phyloP scores from a whole-genome alignment of 352 stramenopile species.

The Lagenidium giganteum region DNA sequence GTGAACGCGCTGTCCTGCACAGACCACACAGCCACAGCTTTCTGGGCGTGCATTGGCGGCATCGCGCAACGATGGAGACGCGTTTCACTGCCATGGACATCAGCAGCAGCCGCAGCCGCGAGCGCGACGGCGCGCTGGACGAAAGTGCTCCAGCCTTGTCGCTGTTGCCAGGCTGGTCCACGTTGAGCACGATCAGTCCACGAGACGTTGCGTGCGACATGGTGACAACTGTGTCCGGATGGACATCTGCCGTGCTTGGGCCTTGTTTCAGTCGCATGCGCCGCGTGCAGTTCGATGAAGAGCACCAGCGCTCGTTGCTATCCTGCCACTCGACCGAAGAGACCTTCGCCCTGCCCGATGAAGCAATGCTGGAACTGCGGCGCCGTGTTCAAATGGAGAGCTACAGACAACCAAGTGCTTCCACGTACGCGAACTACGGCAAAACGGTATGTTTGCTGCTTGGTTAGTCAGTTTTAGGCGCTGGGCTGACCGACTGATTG shows the following conservation, averaged over 20 bases:
- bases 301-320: conserved; percentile 64
- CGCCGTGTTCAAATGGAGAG: conserved; percentile 47
- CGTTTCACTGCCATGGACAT: conserved; percentile 33
- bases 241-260: conserved; percentile 23
- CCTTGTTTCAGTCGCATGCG: conserved; percentile 57
- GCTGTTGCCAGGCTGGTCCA: conserved; percentile 18
- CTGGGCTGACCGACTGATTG: too few relatives aligned
- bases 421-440: conserved; percentile 21
- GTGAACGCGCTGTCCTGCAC: too few relatives aligned
- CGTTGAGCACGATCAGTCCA: conserved; percentile 17
- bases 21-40: too few relatives aligned
- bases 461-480: too few relatives aligned
- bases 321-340: conserved; percentile 42
- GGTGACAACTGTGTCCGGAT: conserved; percentile 7
- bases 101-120: conserved; percentile 3
- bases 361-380: conserved; percentile 64
- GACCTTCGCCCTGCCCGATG: conserved; percentile 37
- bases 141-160: conserved; percentile 16
- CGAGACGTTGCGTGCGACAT: conserved; percentile 14
- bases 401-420: conserved; percentile 16
- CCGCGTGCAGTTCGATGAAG: conserved; percentile 60
- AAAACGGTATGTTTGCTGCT: too few relatives aligned
- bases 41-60: too few relatives aligned
- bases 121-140: conserved; percentile 2
- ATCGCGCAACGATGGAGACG: too few relatives aligned